Base-by-base conservation (phyloP, 2,329 filamentous ascomycete species). In the Calcarisporium arbuscula region DNA sequence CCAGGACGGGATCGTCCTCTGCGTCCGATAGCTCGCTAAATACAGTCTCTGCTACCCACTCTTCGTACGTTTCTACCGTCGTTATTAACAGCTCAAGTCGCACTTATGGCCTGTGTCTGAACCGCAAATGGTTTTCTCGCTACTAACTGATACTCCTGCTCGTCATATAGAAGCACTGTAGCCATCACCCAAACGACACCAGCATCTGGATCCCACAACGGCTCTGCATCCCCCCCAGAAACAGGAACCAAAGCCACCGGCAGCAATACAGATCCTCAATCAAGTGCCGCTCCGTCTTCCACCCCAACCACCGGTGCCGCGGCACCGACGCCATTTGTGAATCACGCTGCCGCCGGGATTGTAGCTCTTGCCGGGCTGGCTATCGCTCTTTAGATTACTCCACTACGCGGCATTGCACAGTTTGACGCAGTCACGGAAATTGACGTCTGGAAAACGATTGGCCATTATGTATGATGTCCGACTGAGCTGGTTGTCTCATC, bases 341-440 rank as follows among this genome's bases (percentile, higher is more conserved):
- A 36, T n/a, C 34, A 34, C 14, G 40, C 40, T 27, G 39, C 38
- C 2, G 46, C 35, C 22, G 49, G 42, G 10, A 31, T 46, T n/a
- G 32, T 45, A n/a, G 46, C 43, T n/a, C 18, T 48, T 7, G 41
- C 38, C 9, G 49, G 48, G 4, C n/a, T 51, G 5, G 46, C 39
- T 11, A 19, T 45, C 21, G 43, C 40, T 14, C 33, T 47, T 17
- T 46, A 30, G n/a, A n/a, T n/a, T n/a, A n/a, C n/a, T n/a, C n/a
- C n/a, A n/a, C n/a, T n/a, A n/a, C n/a, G n/a, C n/a, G n/a, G n/a
- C n/a, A n/a, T n/a, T n/a, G n/a, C n/a, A n/a, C n/a, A n/a, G n/a
- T n/a, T n/a, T n/a, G n/a, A n/a, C n/a, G n/a, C n/a, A n/a, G n/a
- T n/a, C n/a, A n/a, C n/a, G n/a, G n/a, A n/a, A n/a, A n/a, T n/a